Percentiles rank a stretch among this genome's conserved stretches.
These are phyloP conservation scores for Kalaharituber pfeilii DNA, from an alignment of 2,329 filamentous ascomycete genomes.

Conservation along the genomic window DNA sequence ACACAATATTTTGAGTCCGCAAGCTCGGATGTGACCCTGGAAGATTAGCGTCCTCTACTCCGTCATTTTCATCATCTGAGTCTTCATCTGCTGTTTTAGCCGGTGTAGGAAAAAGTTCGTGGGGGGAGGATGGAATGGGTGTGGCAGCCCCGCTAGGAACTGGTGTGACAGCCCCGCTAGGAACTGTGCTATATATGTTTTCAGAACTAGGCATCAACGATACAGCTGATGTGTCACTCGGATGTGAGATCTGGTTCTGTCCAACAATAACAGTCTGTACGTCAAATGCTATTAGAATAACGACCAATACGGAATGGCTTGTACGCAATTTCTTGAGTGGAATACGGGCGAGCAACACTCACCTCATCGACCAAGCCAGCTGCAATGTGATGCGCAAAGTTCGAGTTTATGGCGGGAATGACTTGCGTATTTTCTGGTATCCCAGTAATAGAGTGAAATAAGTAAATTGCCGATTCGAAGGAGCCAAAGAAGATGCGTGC, in stretches of 20 bases:
- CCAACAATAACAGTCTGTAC: constrained; percentile 49
- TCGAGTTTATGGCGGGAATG: constrained; percentile 80
- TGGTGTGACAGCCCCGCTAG: constrained; percentile 6
- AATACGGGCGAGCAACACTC: not conserved
- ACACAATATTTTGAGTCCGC: constrained; percentile 62
- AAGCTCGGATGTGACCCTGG: constrained; percentile 66
- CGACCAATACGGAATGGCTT: no score
- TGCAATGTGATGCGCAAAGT: constrained; percentile 88
- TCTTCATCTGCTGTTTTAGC: not conserved
- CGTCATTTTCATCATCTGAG: constrained; percentile 33
- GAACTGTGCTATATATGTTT: not conserved
- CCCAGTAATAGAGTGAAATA: constrained; percentile 72
- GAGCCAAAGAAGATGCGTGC: constrained; percentile 80
- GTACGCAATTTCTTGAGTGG: no score
- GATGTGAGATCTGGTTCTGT: constrained; percentile 84
- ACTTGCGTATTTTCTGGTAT: constrained; percentile 61
- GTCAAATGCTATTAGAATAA: no score
- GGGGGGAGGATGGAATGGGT: not conserved
- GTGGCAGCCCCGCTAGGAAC: constrained; percentile 1
- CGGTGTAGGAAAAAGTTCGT: not conserved
- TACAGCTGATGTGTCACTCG: constrained; percentile 42
- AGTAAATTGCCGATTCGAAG: constrained; percentile 82
- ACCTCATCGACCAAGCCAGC: not conserved
- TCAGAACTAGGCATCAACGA: constrained; percentile 21
- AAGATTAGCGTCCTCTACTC: constrained; percentile 61